Conservation (phyloP, 495 filamentous ascomycete genomes). For the Hapsidospora chrysogenum region DNA sequence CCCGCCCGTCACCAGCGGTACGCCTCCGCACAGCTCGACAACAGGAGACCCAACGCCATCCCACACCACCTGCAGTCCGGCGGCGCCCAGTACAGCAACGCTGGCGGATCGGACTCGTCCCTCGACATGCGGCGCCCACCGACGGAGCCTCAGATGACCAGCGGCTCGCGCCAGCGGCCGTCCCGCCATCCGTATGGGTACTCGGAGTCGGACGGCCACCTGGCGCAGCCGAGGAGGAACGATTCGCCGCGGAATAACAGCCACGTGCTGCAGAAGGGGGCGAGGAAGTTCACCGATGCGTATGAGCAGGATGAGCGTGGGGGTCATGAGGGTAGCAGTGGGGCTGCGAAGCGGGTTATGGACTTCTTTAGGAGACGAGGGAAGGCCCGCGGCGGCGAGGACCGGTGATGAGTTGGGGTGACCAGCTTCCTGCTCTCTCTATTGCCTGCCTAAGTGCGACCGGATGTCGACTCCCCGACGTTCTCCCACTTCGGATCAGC, state of each 20-base stretch:
- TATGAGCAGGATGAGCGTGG: conserved; percentile 59
- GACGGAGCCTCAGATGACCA: conserved; percentile 12
- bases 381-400: conserved; percentile 50
- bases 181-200: conserved; percentile 11
- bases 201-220: conserved; percentile 17
- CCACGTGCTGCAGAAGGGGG: conserved; percentile 61
- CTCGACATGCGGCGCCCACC: conserved; percentile 12
- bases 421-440: too few species aligned
- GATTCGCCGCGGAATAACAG: conserved; percentile 10
- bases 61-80: conserved; percentile 25
- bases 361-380: conserved; percentile 88
- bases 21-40: conserved; percentile 5
- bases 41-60: conserved; percentile 13
- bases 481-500: not conserved
- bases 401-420: conserved; percentile 5
- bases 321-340: conserved; percentile 62
- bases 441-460: too few species aligned
- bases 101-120: conserved; percentile 27
- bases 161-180: conserved; percentile 14
- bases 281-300: conserved; percentile 72
- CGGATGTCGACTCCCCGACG: not conserved
- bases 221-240: not conserved
- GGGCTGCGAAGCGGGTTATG: conserved; percentile 85
- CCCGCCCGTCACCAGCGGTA: conserved; percentile 11
- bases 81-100: conserved; percentile 20